These are phyloP conservation scores for Globisporangium rhizosaccharum DNA, from an alignment of 352 stramenopile species.

Conservation along the genomic window DNA sequence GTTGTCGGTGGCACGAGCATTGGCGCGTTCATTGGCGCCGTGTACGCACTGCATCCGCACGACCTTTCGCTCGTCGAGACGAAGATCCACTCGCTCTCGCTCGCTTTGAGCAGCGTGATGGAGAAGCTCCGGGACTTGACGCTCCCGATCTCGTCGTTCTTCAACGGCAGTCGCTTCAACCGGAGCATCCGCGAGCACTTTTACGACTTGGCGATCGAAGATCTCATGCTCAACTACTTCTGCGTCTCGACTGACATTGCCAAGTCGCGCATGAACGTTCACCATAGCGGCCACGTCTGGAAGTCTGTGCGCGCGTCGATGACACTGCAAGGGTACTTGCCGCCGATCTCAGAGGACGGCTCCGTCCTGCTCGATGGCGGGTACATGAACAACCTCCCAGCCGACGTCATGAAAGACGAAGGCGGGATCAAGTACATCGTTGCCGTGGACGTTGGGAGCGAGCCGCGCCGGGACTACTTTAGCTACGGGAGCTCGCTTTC, in stretches of 20 bases:
- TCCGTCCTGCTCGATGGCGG: slow-evolving; percentile 87
- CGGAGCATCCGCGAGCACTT: slow-evolving; percentile 64
- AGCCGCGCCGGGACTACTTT: slow-evolving; percentile 69
- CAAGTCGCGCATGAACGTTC: slow-evolving; percentile 82
- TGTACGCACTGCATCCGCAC: slow-evolving; percentile 77
- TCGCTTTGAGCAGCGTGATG: slow-evolving; percentile 58
- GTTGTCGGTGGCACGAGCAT: slow-evolving; percentile 92
- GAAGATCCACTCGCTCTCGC: slow-evolving; percentile 54
- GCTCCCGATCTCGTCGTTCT: slow-evolving; percentile 86
- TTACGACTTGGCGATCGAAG: slow-evolving; percentile 77
- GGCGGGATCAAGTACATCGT: slow-evolving; percentile 87
- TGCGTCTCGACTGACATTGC: slow-evolving; percentile 91
- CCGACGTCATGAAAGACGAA: slow-evolving; percentile 89
- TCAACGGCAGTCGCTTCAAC: slow-evolving; percentile 86
- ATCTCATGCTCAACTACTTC: slow-evolving; percentile 92
- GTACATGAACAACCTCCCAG: slow-evolving; percentile 93
- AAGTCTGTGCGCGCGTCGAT: slow-evolving; percentile 91
- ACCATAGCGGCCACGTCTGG: slow-evolving; percentile 83
- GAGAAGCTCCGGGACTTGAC: slow-evolving; percentile 84
- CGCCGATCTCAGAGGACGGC: slow-evolving; percentile 84
- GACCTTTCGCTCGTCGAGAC: slow-evolving; percentile 49
- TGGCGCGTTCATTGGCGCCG: slow-evolving; percentile 77
- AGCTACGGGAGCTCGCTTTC: slow-evolving; percentile 77
- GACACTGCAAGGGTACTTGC: slow-evolving; percentile 89
- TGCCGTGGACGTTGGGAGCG: slow-evolving; percentile 86